Conservation (phyloP, 345 rosid species). For the Lumnitzera racemosa region DNA sequence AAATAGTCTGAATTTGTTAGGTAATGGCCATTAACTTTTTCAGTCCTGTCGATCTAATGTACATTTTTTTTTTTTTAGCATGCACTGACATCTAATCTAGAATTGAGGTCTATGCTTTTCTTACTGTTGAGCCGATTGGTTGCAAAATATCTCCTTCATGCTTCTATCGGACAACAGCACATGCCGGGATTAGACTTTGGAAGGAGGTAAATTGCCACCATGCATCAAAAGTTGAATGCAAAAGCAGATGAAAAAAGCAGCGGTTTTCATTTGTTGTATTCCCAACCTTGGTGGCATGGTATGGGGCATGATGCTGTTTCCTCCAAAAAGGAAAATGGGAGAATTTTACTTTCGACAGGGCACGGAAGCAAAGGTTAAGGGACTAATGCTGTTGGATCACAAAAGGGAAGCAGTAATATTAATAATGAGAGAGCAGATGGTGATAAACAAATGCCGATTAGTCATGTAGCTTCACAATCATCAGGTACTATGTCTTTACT, state of each 20-base stretch:
- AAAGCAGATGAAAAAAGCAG: conserved; percentile 9
- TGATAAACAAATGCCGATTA: conserved; percentile 6
- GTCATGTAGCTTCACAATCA: conserved; percentile 2
- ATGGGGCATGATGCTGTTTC: conserved; percentile 6
- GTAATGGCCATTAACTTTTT: too few relatives aligned
- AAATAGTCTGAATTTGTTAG: too few relatives aligned
- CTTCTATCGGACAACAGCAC: neutral
- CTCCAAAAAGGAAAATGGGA: conserved; percentile 8
- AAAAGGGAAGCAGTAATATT: conserved; percentile 2
- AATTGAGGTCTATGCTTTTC: too few relatives aligned
- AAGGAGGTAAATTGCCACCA: conserved; percentile 4
- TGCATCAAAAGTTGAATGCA: conserved; percentile 15
- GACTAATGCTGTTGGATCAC: conserved; percentile 11
- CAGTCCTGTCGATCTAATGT: too few relatives aligned
- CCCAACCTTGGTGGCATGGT: conserved; percentile 32
- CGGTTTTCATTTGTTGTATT: conserved; percentile 3
- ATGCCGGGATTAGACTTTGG: neutral
- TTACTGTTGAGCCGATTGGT: too few relatives aligned
- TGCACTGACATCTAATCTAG: too few relatives aligned
- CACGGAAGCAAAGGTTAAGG: conserved; percentile 6
- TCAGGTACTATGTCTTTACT: conserved; percentile 16
- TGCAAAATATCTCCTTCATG: neutral
- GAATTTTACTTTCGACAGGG: conserved; percentile 5
- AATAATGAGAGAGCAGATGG: conserved; percentile 5
- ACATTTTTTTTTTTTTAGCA: too few relatives aligned